Base-by-base conservation (phyloP, 352 stramenopile genomes). In the Phytopythium aichiense region DNA sequence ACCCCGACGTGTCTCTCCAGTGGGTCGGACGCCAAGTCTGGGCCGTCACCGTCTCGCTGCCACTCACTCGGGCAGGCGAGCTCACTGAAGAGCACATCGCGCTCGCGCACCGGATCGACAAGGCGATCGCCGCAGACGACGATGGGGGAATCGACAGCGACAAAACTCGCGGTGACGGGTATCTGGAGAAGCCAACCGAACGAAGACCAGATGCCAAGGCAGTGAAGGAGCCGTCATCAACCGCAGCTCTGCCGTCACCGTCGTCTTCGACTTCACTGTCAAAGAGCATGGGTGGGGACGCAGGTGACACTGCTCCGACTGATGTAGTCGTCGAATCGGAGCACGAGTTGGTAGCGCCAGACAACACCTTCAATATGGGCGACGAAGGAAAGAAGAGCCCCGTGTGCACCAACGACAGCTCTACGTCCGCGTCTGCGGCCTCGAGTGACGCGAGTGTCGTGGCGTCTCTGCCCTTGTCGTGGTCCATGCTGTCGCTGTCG, bases 21-120 rank as follows among this genome's bases (percentile, higher is more conserved):
- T 93, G 84, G 81, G 87, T 93, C 56, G 84, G 79, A 0, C 69
- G 73, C 11, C 73, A 91, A 48, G 64, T 89, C 5, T 93, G 79
- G 80, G 78, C 73, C 1, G 77, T 93, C 22, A 93, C 84, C 0
- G 74, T 91, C 15, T 74, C 71, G 8, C 63, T 94, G 18, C 81
- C 82, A 20, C 71, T 94, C 22, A 78, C 81, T 2, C 70, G 76
- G 7, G 76, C 70, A 0, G 76, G 76, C 7, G 79, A 91, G 42
- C 72, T 93, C 18, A 85, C 79, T 18, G 73, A 74, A 33, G 78
- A 94, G 33, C 81, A 92, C 66, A 77, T 84, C 5, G 76, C 64
- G 20, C 67, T 93, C 15, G 84, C 81, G 16, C 73, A 77, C 11
- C 63, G 65, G 2, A 89, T 93, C 28, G 83, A 91, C 51, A 69